Evolutionary conservation across 1,284 basidiomycete species (phyloP).

Genomic region (Moniliophthora roreri): DNA sequence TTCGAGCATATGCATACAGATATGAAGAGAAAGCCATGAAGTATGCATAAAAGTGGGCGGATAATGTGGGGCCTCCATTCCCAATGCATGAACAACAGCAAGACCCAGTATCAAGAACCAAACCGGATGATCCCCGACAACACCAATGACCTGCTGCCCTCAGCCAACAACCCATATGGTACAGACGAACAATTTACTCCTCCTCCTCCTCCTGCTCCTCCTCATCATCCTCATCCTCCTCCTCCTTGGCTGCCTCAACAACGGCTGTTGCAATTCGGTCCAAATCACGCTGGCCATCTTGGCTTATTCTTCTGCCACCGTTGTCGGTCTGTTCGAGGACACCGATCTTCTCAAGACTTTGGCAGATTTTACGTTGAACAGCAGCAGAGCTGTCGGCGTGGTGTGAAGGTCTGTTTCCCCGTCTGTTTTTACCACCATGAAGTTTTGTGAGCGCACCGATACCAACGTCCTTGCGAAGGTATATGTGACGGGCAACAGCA

Average conservation of each 20-base stretch:
- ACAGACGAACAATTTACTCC: constrained; percentile 37
- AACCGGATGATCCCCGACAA: no score
- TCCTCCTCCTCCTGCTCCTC: constrained; percentile 81
- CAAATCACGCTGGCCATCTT: constrained; percentile 97
- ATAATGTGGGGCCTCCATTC: no score
- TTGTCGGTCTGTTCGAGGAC: constrained; percentile 94
- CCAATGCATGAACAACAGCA: no score
- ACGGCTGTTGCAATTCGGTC: constrained; percentile 99
- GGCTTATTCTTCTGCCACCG: constrained; percentile 94
- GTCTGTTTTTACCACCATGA: constrained; percentile 94
- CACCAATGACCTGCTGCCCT: no score
- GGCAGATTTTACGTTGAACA: constrained; percentile 90
- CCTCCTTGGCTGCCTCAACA: constrained; percentile 84
- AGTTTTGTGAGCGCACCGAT: constrained; percentile 96
- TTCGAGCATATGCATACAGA: no score
- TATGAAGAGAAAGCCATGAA: no score
- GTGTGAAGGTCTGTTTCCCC: constrained; percentile 94
- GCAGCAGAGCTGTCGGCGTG: constrained; percentile 87
- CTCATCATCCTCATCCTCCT: constrained; percentile 86
- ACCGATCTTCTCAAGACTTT: constrained; percentile 98
- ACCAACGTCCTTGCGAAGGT: constrained; percentile 99
- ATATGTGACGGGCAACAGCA: constrained; percentile 98
- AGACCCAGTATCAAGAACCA: no score
- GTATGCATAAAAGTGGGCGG: no score
- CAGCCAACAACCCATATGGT: no score